phyloP scores from a whole-genome alignment of 2,329 filamentous ascomycete species.

The Xylariaceae sp. region DNA sequence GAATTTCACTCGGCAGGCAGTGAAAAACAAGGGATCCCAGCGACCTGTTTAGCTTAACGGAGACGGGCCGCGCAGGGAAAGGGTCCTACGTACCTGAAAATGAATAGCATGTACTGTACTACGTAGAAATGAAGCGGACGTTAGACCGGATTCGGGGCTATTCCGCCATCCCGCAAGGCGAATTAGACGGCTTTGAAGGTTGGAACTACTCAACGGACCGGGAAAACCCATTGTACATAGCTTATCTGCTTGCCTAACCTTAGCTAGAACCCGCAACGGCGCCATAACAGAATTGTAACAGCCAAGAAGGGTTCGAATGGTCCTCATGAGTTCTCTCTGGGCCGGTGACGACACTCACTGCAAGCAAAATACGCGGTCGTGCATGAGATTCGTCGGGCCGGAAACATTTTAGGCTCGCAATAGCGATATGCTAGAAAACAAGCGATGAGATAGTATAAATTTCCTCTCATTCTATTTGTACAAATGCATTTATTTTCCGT shows the following conservation, averaged over 20 bases:
- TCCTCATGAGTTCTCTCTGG: conserved; percentile 3
- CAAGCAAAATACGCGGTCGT: neutral
- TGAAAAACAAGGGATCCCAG: conserved; percentile 14
- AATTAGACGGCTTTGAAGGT: conserved; percentile 6
- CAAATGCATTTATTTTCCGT: no score
- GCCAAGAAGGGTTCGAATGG: conserved; percentile 10
- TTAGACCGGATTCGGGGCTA: conserved; percentile 12
- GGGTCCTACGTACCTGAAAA: neutral
- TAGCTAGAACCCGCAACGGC: conserved; percentile 9
- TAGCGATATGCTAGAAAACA: neutral
- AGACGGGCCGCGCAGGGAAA: neutral
- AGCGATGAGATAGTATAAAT: no score
- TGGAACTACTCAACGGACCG: conserved; percentile 15
- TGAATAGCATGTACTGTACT: no score
- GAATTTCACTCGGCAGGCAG: conserved; percentile 12
- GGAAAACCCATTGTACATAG: conserved; percentile 1
- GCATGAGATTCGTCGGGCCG: conserved; percentile 10
- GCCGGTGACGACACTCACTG: neutral
- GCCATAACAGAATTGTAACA: conserved; percentile 14
- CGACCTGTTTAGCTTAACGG: conserved; percentile 4
- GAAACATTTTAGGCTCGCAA: conserved; percentile 12
- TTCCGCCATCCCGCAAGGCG: conserved; percentile 5
- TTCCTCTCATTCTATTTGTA: no score
- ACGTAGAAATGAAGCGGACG: conserved; percentile 6
- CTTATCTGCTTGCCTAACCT: conserved; percentile 11